Evolutionary conservation across 2,329 filamentous ascomycete species (phyloP), one percentile per base, ranked within the genome.

Genomic region (Verticillium nonalfalfae): DNA sequence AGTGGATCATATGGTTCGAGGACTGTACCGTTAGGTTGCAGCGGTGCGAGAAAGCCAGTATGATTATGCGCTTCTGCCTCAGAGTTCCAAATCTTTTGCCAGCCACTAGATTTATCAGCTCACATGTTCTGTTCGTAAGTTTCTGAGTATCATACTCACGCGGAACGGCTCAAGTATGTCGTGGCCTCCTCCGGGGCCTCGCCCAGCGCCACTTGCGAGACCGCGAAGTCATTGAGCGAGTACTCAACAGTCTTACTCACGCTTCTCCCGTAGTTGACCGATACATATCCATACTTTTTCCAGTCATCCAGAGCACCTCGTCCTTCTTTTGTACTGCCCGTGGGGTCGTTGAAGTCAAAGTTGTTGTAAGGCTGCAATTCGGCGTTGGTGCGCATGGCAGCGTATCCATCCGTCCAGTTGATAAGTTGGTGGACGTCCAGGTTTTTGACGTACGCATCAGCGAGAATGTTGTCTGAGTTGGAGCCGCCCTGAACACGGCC

Each of bases 391-490:
- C 78, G 69, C 78, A 84, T 83, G 11, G 82, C 82, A 34, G 72
- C 71, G 63, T 83, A 84, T 1, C 76, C 81, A 50, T 79, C 78
- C 1, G 73, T 71, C 85, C 85, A 87, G 64, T 87, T 77, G 21
- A 87, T 76, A 68, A 4, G 84, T 70, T 3, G 81, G 78, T 39
- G 2, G 1, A 38, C 21, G 2, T 63, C 60, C 15, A 67, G 63
- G 4, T 64, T 63, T 68, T 87, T 86, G 2, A 85, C 77, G 60
- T 83, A 86, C 0, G 84, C 84, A 65, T 87, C 85, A 6, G 84
- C 84, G 15, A 87, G 77, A 1, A 87, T 77, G 40, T 85, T 86
- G 67, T 87, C 84, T 0, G 83, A 81, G 62, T 86, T 85, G 18
- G 80, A 84, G 4, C 84, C 85, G 2, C 83, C 84, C 68, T 87